Conservation (phyloP, 768 basidiomycete genomes). For the Boletus pseudopeckii region DNA sequence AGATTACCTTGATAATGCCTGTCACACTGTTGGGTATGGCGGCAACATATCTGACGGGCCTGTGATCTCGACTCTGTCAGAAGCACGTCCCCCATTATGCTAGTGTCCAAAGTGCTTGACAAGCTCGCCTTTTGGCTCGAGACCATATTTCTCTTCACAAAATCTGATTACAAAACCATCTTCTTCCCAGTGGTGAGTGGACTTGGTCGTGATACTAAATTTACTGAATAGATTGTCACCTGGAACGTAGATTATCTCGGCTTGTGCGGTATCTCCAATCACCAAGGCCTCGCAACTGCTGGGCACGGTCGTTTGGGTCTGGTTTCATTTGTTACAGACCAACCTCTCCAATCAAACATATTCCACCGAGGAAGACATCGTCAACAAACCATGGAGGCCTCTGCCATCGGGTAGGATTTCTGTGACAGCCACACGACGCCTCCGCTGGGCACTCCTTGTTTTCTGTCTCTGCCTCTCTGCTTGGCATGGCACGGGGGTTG, state of each 20-base stretch:
- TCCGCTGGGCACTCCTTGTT: conserved; percentile 34
- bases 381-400: conserved; percentile 38
- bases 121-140: conserved; percentile 15
- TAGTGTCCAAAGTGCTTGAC: background rate
- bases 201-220: background rate
- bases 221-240: background rate
- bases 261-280: conserved; percentile 2
- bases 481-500: conserved; percentile 15
- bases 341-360: conserved; percentile 34
- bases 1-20: background rate
- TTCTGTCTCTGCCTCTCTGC: conserved; percentile 27
- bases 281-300: background rate
- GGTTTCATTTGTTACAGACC: conserved; percentile 34
- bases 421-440: conserved; percentile 9
- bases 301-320: conserved; percentile 23
- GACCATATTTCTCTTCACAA: conserved; percentile 34
- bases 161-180: conserved; percentile 34
- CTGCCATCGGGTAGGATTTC: conserved; percentile 35
- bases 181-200: conserved; percentile 33
- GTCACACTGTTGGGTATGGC: background rate
- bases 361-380: conserved; percentile 28
- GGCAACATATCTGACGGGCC: background rate
- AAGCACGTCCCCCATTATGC: background rate
- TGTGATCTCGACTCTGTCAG: background rate
- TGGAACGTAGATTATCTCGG: conserved; percentile 7